Percentiles rank a stretch among this genome's conserved stretches.
Evolutionary conservation across 1,284 basidiomycete genomes (phyloP).

Genomic region (Boletus semigastroideus): DNA sequence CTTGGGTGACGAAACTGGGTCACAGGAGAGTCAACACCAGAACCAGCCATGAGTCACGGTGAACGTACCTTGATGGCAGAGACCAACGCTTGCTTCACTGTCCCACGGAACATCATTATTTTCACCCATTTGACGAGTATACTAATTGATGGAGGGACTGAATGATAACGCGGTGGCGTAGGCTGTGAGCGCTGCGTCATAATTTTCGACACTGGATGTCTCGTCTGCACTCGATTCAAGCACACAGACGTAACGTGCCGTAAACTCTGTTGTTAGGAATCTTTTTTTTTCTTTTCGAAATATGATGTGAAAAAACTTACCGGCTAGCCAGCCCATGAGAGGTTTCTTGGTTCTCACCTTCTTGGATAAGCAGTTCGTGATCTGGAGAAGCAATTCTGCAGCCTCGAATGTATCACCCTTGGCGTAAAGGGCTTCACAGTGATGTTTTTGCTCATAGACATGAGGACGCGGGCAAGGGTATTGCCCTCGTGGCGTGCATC

Average conservation of each 20-base stretch:
- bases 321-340: not conserved
- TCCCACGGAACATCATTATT: not conserved
- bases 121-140: slow-evolving; percentile 11
- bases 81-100: not conserved
- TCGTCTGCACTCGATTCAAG: not conserved
- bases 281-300: too few relatives aligned
- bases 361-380: not conserved
- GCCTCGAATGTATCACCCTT: not conserved
- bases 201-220: not conserved
- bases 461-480: too few relatives aligned
- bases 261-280: not conserved
- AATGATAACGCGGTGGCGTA: slow-evolving; percentile 9
- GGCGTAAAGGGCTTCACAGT: not conserved
- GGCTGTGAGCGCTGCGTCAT: slow-evolving; percentile 1
- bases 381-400: not conserved
- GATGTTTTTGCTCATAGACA: not conserved
- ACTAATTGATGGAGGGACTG: not conserved
- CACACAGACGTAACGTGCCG: not conserved
- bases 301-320: not conserved
- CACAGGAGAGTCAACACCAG: not conserved
- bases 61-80: not conserved
- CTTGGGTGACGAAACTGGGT: not conserved
- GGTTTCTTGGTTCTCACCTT: not conserved
- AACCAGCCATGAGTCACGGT: not conserved
- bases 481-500: not conserved